These are phyloP conservation scores for Eutrema heterophyllum DNA, from an alignment of 345 rosid species.

Conservation along the genomic window DNA sequence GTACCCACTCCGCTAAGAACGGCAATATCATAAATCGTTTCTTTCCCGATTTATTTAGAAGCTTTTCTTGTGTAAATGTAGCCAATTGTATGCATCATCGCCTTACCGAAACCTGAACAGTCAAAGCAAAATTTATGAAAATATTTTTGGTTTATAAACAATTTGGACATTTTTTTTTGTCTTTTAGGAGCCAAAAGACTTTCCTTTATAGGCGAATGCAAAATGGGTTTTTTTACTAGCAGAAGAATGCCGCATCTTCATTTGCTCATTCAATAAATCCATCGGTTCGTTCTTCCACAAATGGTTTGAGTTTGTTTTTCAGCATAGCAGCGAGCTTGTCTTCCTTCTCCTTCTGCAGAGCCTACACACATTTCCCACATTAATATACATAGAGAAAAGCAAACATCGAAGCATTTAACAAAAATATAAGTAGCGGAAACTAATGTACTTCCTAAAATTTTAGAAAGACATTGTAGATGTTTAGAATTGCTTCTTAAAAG, in stretches of 20 bases:
- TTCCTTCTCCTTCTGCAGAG: slow-evolving; percentile 69
- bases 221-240: slow-evolving; percentile 49
- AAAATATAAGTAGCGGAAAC: neutral
- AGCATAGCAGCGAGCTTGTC: slow-evolving; percentile 54
- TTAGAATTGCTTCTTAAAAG: no score
- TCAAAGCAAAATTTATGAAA: neutral
- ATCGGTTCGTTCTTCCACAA: slow-evolving; percentile 52
- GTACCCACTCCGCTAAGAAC: slow-evolving; percentile 95
- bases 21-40: slow-evolving; percentile 79
- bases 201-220: neutral
- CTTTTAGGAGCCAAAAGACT: neutral
- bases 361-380: slow-evolving; percentile 34
- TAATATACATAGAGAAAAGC: neutral
- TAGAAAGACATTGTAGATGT: no score
- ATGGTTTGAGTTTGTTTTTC: slow-evolving; percentile 65
- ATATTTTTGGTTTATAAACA: slow-evolving; percentile 20
- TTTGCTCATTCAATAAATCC: slow-evolving; percentile 73
- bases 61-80: slow-evolving; percentile 93
- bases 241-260: slow-evolving; percentile 56
- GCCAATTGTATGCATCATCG: slow-evolving; percentile 93
- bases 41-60: slow-evolving; percentile 81
- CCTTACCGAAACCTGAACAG: slow-evolving; percentile 83
- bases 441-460: slow-evolving; percentile 51
- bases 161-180: neutral
- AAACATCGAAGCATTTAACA: no score